Base-by-base conservation (phyloP, 306 rosid species). In the Prunus salicina region DNA sequence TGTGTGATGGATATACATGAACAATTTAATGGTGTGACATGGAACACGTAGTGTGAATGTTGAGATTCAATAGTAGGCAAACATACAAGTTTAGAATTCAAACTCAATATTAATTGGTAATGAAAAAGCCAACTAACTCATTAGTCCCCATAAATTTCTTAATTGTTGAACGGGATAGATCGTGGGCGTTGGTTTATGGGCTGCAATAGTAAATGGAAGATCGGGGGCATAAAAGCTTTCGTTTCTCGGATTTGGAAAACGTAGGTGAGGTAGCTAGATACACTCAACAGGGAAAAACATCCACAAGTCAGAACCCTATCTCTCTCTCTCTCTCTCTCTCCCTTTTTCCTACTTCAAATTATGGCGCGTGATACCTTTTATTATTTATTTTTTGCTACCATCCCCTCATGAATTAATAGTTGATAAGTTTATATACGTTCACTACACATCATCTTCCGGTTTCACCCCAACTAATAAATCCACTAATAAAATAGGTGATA, bases 231-330 rank as follows among this genome's bases (percentile, higher is more conserved):
- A 45, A 76, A 70, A 79, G 74, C 46, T 45, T 57, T 22, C 28
- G 12, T 53, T 22, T 69, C 75, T 75, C 14, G 62, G 51, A 52
- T 57, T 65, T 69, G 60, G 76, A 52, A 52, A 56, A 19, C 78
- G 18, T 50, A 67, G 69, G 81, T 22, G 32, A 32, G 13, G 32
- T 7, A 5, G 73, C 55, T 74, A 64, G 83, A 83, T 70, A 68
- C 79, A 62, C 41, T 60, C 41, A 73, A 64, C 81, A 74, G 69
- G 52, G 57, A 53, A 67, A 69, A 62, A 53, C 38, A 61, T 69
- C 77, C 62, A 63, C 28, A 71, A 75, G 65, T 74, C 77, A 78
- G 78, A 70, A 53, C 1, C 0, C 38, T 5, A 6, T 32, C 58
- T 52, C 14, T 53, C 2, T 19, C 25, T 7, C 14, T 53, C 4